These are phyloP conservation scores for Mycena rebaudengoi DNA, from an alignment of 768 basidiomycete species.

Conservation along the genomic window DNA sequence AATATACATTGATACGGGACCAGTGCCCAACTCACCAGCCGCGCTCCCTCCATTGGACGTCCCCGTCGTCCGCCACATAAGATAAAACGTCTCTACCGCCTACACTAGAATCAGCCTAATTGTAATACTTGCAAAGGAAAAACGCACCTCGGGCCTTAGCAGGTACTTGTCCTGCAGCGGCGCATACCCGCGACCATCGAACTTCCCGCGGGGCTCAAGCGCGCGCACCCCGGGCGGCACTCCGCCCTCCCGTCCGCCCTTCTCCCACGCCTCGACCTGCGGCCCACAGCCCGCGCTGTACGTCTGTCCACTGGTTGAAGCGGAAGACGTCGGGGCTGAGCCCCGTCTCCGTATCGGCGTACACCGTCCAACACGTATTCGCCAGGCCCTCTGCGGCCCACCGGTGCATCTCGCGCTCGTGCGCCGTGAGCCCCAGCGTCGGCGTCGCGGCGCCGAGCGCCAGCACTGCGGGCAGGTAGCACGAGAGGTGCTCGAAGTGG, in stretches of 20 bases:
- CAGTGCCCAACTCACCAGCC: constrained; percentile 41
- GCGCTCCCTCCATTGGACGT: constrained; percentile 46
- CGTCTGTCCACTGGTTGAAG: constrained; percentile 14
- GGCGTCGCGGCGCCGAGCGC: constrained; percentile 62
- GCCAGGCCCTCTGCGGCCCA: constrained; percentile 59
- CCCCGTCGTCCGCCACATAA: constrained; percentile 48
- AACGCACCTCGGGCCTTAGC: constrained; percentile 45
- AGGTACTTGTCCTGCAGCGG: constrained; percentile 34
- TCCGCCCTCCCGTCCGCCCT: constrained; percentile 29
- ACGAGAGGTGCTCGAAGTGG: constrained; percentile 68
- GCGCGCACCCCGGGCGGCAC: constrained; percentile 26
- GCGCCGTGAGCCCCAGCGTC: constrained; percentile 32
- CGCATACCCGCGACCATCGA: constrained; percentile 35
- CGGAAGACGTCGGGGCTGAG: constrained; percentile 54
- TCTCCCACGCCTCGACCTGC: constrained; percentile 38
- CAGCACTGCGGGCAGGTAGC: constrained; percentile 70
- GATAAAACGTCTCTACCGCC: constrained; percentile 48
- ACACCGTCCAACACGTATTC: constrained; percentile 55
- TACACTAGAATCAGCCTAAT: constrained; percentile 9
- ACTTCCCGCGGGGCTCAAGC: constrained; percentile 9
- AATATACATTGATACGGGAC: constrained; percentile 46
- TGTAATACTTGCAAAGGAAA: neutral
- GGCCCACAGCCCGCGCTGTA: constrained; percentile 32
- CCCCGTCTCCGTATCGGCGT: constrained; percentile 58
- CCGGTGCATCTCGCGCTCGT: constrained; percentile 43